Percentiles rank a stretch among this genome's conserved stretches.
Conservation (phyloP, 192 early-diverging fungal species). For the Coemansia sp. region DNA sequence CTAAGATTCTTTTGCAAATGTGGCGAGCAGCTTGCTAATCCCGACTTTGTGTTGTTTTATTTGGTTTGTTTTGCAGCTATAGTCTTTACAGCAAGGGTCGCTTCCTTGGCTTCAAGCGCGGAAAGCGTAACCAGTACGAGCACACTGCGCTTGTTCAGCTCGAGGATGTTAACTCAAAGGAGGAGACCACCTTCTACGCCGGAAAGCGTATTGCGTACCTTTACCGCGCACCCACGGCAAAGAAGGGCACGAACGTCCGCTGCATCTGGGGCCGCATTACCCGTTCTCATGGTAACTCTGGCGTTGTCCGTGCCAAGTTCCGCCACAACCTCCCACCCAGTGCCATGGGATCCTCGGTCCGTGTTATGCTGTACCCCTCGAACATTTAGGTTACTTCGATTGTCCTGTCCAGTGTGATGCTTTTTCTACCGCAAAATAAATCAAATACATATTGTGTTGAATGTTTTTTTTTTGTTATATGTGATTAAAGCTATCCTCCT, state of each 20-base stretch:
- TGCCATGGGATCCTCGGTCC: conserved; percentile 87
- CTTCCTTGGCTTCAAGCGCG: conserved; percentile 92
- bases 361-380: conserved; percentile 98
- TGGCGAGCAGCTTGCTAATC: no score
- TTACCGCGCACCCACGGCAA: conserved; percentile 86
- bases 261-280: conserved; percentile 98
- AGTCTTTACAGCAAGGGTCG: conserved; percentile 98
- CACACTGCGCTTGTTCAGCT: conserved; percentile 90
- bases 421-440: conserved; percentile 3
- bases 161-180: conserved; percentile 86
- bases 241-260: conserved; percentile 91
- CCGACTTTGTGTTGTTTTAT: conserved; percentile 1
- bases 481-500: no score
- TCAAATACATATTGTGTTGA: background rate
- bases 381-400: conserved; percentile 54
- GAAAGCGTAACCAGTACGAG: conserved; percentile 88
- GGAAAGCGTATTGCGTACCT: conserved; percentile 98
- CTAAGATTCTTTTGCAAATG: no score
- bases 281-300: conserved; percentile 92
- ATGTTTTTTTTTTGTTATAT: no score
- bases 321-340: conserved; percentile 94
- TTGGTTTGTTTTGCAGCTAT: conserved; percentile 8
- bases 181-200: conserved; percentile 94
- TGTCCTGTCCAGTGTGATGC: background rate
- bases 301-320: conserved; percentile 97